A percentile compares a stretch with the other conserved stretches of the same genome.
These are phyloP conservation scores for Posidonia australis DNA, from an alignment of 106 monocot species.

Conservation along the genomic window DNA sequence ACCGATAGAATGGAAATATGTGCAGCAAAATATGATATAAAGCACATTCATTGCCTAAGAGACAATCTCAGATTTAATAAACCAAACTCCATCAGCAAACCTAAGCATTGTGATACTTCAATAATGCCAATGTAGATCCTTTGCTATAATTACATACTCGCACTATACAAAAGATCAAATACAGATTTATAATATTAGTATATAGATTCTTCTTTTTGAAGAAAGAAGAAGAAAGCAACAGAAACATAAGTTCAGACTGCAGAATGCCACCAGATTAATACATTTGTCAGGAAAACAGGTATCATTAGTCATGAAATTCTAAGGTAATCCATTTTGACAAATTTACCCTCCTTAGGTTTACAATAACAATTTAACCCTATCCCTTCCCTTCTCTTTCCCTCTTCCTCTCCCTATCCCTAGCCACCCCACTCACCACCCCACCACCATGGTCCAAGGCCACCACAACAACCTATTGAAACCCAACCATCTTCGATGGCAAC, in stretches of 20 bases:
- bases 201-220: neutral
- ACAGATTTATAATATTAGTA: neutral
- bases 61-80: neutral
- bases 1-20: neutral
- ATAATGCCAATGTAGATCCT: conserved; percentile 75
- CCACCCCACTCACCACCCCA: too few relatives aligned
- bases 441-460: too few relatives aligned
- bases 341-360: too few relatives aligned
- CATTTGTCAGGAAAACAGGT: too few relatives aligned
- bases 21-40: neutral
- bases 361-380: too few relatives aligned
- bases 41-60: neutral
- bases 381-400: too few relatives aligned
- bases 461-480: too few relatives aligned
- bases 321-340: too few relatives aligned
- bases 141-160: conserved; percentile 81
- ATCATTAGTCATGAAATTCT: too few relatives aligned
- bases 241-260: neutral
- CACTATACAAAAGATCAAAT: conserved; percentile 31
- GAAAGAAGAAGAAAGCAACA: neutral
- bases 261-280: neutral
- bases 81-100: conserved; percentile 22
- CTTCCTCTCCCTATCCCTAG: too few relatives aligned
- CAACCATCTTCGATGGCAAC: too few relatives aligned
- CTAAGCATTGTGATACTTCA: conserved; percentile 87